Percentiles rank a stretch among this genome's conserved stretches.
Evolutionary conservation across 2,329 filamentous ascomycete species (phyloP).

Genomic region (Apiospora pterosperma): DNA sequence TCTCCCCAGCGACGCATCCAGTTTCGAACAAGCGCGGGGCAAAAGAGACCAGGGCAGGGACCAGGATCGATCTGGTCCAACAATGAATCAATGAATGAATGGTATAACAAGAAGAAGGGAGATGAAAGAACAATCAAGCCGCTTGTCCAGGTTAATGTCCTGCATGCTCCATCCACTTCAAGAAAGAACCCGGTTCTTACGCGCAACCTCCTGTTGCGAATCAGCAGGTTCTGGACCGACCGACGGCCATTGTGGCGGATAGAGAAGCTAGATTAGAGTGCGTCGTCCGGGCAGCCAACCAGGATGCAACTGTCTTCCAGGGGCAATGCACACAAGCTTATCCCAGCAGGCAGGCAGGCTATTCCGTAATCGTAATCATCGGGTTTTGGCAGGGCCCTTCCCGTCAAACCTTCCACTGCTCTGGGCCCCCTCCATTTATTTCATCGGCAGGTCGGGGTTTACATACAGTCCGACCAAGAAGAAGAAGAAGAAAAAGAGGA

Average conservation of each 20-base stretch:
- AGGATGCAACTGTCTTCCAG: background rate
- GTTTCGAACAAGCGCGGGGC: conserved; percentile 2
- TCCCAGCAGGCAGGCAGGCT: background rate
- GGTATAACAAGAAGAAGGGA: background rate
- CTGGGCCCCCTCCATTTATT: background rate
- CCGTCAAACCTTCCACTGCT: background rate
- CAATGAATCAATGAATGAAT: background rate
- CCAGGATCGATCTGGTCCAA: too few relatives aligned
- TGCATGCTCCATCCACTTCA: too few relatives aligned
- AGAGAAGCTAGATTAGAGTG: background rate
- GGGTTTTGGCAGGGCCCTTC: background rate
- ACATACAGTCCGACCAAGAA: background rate
- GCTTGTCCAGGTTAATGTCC: background rate
- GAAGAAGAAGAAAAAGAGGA: background rate
- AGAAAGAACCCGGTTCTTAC: too few relatives aligned
- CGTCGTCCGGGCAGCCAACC: background rate
- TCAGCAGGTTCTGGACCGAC: conserved; percentile 3
- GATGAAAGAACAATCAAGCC: background rate
- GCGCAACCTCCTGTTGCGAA: background rate
- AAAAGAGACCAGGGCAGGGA: background rate
- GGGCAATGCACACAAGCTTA: background rate
- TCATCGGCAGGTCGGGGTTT: background rate
- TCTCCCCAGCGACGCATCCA: conserved; percentile 2
- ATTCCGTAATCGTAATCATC: background rate
- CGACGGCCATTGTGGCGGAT: background rate